Base-by-base conservation (phyloP, 345 rosid species). In the Nasturtium officinale region DNA sequence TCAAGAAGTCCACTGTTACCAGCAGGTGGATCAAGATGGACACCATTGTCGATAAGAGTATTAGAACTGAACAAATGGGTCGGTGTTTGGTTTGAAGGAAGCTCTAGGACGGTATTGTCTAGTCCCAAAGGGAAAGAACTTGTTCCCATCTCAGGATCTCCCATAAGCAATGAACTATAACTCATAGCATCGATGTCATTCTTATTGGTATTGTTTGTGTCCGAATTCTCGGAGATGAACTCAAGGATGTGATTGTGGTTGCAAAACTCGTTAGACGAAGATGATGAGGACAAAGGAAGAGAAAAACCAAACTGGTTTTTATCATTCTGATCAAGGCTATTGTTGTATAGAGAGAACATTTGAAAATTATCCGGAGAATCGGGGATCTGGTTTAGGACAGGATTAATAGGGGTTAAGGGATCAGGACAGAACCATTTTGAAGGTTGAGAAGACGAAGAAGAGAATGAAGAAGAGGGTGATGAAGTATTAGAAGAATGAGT, bases 161-260 rank as follows among this genome's bases (percentile, higher is more conserved):
- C 90, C 84, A 79, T 82, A 13, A 85, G 78, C 82, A 85, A 68
- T 25, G 91, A 85, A 69, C 85, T 83, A 55, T 76, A 89, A 69
- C 81, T 82, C 72, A 78, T 23, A 29, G 55, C 71, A 68, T 67
- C 71, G 47, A 48, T 72, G 43, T 69, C 26, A 3, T 76, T 80
- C 38, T 40, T 56, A n/a, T 47, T 54, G 60, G 17, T 21, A 40
- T 52, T 50, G 67, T 46, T 55, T 70, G 67, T 47, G 40, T 48
- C 67, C 2, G 72, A 69, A 9, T 63, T 64, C 20, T 76, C 74
- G 16, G 79, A 69, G 51, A 68, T 20, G 61, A 56, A 45, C 53
- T 70, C 76, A 70, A 77, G 76, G 35, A 70, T 48, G 9, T 77
- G 77, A 37, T 65, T 40, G 7, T 63, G 80, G 20, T 71, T 64